phyloP scores from a whole-genome alignment of 495 filamentous ascomycete genomes.

The Podospora conica region DNA sequence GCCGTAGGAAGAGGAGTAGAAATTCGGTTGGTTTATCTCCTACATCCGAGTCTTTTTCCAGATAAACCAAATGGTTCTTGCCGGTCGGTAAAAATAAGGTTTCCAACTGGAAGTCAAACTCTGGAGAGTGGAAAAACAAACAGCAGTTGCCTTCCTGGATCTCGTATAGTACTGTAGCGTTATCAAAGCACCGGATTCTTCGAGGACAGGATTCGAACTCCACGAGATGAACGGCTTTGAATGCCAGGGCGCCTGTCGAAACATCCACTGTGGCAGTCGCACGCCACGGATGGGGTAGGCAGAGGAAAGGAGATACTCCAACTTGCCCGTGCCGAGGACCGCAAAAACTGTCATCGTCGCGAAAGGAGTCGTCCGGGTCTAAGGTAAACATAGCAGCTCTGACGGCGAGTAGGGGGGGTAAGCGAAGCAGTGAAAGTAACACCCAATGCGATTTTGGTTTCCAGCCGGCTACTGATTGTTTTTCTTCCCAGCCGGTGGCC shows the following conservation, averaged over 20 bases:
- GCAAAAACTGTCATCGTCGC: too few relatives aligned
- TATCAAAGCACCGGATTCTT: too few relatives aligned
- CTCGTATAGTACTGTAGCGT: neutral
- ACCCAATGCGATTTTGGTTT: too few relatives aligned
- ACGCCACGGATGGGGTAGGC: neutral
- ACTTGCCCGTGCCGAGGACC: neutral
- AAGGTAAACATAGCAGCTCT: too few relatives aligned
- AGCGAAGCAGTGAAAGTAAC: too few relatives aligned
- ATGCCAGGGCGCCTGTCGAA: neutral
- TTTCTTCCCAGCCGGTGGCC: too few relatives aligned
- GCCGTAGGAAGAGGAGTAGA: neutral
- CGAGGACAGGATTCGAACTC: neutral
- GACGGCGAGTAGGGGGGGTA: too few relatives aligned
- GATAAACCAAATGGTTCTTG: neutral
- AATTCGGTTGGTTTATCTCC: neutral
- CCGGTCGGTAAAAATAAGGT: too few relatives aligned
- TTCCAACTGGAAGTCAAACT: too few relatives aligned
- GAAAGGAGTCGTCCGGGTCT: too few relatives aligned
- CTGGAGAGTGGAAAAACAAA: neutral
- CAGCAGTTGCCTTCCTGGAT: neutral
- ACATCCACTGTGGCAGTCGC: neutral
- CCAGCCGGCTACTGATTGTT: too few relatives aligned
- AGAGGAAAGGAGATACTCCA: neutral
- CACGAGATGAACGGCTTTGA: neutral
- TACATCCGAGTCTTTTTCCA: neutral